Conservation (phyloP, 1,284 basidiomycete genomes). For the Mrakiaceae sp. region DNA sequence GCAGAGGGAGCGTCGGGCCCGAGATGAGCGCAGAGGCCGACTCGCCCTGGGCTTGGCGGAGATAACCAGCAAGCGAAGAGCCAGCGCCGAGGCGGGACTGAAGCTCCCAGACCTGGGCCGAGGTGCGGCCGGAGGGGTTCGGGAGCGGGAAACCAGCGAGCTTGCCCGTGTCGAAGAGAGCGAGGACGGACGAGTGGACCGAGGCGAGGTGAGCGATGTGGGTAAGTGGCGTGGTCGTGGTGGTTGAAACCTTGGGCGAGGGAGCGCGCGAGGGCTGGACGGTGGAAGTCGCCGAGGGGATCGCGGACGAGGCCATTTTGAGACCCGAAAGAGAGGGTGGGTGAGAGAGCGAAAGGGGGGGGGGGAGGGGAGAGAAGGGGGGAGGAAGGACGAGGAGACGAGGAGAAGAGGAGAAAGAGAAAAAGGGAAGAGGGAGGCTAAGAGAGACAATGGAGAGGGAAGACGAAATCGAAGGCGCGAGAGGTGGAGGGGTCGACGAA, state of each 20-base stretch:
- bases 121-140: conserved; percentile 36
- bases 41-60: conserved; percentile 26
- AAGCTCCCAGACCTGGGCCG: conserved; percentile 52
- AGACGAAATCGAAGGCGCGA: neutral
- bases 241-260: neutral
- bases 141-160: conserved; percentile 36
- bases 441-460: neutral
- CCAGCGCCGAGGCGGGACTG: conserved; percentile 85
- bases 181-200: conserved; percentile 68
- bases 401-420: neutral
- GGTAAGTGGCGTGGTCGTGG: conserved; percentile 14
- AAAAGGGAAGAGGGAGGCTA: neutral
- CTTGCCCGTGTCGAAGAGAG: conserved; percentile 51
- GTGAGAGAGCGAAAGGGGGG: neutral
- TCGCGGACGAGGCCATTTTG: neutral
- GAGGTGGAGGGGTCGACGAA: neutral
- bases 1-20: conserved; percentile 51
- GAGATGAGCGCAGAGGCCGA: conserved; percentile 45
- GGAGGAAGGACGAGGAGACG: neutral
- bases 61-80: conserved; percentile 64
- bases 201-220: conserved; percentile 58
- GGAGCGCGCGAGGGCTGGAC: neutral
- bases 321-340: neutral
- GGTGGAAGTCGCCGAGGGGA: conserved; percentile 3
- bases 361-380: neutral